Conservation (phyloP, 305 asterid species). For the Nicotiana rustica region DNA sequence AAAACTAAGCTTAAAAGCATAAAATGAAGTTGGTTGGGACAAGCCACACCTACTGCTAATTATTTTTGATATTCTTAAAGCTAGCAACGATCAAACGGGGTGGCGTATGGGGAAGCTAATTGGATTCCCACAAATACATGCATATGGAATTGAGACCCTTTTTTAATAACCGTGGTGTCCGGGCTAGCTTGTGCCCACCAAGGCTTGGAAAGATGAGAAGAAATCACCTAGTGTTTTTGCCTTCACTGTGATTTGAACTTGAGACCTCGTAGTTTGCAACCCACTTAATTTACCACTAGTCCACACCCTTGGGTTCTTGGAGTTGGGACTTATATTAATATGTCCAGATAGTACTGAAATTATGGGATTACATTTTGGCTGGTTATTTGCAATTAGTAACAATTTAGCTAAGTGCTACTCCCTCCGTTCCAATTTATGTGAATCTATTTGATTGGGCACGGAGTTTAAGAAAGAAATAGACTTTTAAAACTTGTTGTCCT, state of each 20-base stretch:
- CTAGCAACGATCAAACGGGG: not conserved
- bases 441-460: too few species aligned
- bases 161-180: too few species aligned
- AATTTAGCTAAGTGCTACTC: not conserved
- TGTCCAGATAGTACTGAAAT: not conserved
- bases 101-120: not conserved
- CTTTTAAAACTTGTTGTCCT: too few species aligned
- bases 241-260: too few species aligned
- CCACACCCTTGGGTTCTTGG: not conserved
- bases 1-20: slow-evolving; percentile 12
- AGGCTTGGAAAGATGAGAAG: too few species aligned
- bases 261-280: too few species aligned
- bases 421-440: too few species aligned
- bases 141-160: not conserved
- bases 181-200: too few species aligned
- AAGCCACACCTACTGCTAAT: not conserved
- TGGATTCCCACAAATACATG: not conserved
- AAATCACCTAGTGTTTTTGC: too few species aligned
- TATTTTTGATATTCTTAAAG: not conserved
- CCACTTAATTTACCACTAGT: too few species aligned
- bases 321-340: not conserved
- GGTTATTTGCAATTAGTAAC: not conserved
- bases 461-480: too few species aligned
- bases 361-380: not conserved
- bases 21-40: not conserved